Evolutionary conservation across 345 rosid genomes (phyloP), one percentile per base, ranked within the genome.

Genomic region (Arabidopsis suecica): DNA sequence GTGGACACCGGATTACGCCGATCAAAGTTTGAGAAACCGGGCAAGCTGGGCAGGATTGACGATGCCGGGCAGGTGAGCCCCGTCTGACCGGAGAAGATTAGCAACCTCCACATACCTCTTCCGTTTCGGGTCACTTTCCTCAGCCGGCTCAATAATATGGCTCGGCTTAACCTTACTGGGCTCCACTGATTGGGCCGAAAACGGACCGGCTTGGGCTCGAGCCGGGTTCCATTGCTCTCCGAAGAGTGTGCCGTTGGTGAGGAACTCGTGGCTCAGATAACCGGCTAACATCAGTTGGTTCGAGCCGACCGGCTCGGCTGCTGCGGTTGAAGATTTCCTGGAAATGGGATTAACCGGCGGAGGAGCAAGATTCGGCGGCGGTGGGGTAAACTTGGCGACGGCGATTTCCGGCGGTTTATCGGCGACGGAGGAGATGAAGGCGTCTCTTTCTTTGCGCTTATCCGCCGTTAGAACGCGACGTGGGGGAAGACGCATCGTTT

Each of bases 401-500:
- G 70, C 30, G 82, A 76, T 61, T 69, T 45, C 74, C 76, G 77
- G 45, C 14, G 32, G 49, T 41, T 72, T 77, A 12, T 76, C 51
- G 2, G 61, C 6, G 10, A 74, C 78, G 67, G 72, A 28, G 22
- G 84, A 65, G 53, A 20, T 20, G 16, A 33, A 66, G 76, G 78
- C 61, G 82, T 84, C 83, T 71, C 77, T 72, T 16, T 86, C 80
- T 22, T 88, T 91, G 61, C 87, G 88, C 20, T 91, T 88, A 71
- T 78, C 84, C 51, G 89, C 73, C 79, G 91, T 85, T 77, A 84
- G 56, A 65, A 84, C 84, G 44, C 95, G 96, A 57, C 93, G 89
- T 64, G 97, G 86, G 41, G 91, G 93, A 16, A 88, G 86, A 73
- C 98, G 97, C 98, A 93, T 93, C 86, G 89, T 83, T 83, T 86